Percentiles rank a stretch among this genome's conserved stretches.
phyloP scores from a whole-genome alignment of 2,329 filamentous ascomycete species.

The Xylariaceae sp. region DNA sequence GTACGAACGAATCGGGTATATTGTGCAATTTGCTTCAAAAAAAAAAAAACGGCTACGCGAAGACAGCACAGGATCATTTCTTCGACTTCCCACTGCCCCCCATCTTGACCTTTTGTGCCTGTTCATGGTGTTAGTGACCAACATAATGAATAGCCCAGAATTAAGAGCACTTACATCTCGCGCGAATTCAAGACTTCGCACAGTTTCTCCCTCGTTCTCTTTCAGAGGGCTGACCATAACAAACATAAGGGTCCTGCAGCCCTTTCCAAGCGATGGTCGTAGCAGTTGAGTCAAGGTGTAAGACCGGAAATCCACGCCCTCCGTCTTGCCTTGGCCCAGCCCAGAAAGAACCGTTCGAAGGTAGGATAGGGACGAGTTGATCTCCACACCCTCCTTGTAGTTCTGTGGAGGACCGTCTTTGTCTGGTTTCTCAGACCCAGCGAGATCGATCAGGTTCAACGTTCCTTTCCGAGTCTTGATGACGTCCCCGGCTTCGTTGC shows the following conservation, averaged over 20 bases:
- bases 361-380: constrained; percentile 91
- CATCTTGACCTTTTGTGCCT: constrained; percentile 29
- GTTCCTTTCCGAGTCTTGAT: constrained; percentile 85
- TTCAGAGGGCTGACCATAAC: constrained; percentile 95
- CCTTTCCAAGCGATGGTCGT: constrained; percentile 90
- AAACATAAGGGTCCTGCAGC: constrained; percentile 98
- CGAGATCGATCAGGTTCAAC: constrained; percentile 91
- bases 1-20: too few species aligned
- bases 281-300: constrained; percentile 95
- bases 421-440: constrained; percentile 77
- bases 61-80: constrained; percentile 8
- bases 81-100: constrained; percentile 19
- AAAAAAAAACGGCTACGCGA: too few species aligned
- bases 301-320: constrained; percentile 90
- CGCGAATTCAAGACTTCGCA: constrained; percentile 93
- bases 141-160: too few species aligned
- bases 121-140: constrained; percentile 3
- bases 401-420: constrained; percentile 75
- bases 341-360: constrained; percentile 93
- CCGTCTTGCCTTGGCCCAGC: constrained; percentile 72
- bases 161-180: constrained; percentile 64
- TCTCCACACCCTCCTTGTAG: constrained; percentile 91
- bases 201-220: constrained; percentile 84
- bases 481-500: constrained; percentile 54
- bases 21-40: too few species aligned